Conservation (phyloP, 2,329 filamentous ascomycete genomes). For the Lomentospora prolificans region DNA sequence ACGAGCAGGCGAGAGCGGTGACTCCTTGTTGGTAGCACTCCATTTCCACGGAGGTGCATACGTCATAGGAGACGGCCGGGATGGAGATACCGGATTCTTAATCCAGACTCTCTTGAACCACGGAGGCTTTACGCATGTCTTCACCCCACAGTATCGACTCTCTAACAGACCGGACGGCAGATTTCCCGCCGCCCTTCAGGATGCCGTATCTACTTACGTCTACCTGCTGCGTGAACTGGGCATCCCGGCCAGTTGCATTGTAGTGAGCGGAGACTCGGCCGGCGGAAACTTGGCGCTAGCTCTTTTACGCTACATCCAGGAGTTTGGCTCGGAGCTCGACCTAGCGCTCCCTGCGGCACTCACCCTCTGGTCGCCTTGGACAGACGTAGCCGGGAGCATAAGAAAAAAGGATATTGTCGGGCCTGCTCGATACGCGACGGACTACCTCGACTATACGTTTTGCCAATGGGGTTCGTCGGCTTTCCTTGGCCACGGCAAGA, state of each 20-base stretch:
- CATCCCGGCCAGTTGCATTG: conserved; percentile 18
- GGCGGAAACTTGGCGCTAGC: conserved; percentile 21
- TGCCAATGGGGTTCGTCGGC: conserved; percentile 13
- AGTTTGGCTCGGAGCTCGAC: conserved; percentile 14
- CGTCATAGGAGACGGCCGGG: conserved; percentile 21
- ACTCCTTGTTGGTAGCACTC: conserved; percentile 14
- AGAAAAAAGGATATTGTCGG: conserved; percentile 11
- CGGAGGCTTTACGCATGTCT: conserved; percentile 17
- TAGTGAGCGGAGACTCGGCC: conserved; percentile 24
- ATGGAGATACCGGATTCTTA: conserved; percentile 18
- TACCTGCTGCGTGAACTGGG: conserved; percentile 15
- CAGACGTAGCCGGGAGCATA: conserved; percentile 16
- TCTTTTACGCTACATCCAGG: conserved; percentile 21
- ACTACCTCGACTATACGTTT: conserved; percentile 15
- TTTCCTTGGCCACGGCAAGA: conserved; percentile 10
- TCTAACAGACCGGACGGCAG: conserved; percentile 14
- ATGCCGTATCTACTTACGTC: conserved; percentile 21
- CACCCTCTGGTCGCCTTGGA: conserved; percentile 15
- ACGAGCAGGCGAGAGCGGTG: neutral
- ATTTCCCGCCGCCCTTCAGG: conserved; percentile 22
- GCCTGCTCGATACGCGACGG: conserved; percentile 10
- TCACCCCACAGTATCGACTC: conserved; percentile 23
- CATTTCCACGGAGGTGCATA: conserved; percentile 24
- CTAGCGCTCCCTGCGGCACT: conserved; percentile 15
- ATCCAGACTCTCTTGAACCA: conserved; percentile 15